Evolutionary conservation across 768 basidiomycete genomes (phyloP).

Genomic region (Termitomyces sp.): DNA sequence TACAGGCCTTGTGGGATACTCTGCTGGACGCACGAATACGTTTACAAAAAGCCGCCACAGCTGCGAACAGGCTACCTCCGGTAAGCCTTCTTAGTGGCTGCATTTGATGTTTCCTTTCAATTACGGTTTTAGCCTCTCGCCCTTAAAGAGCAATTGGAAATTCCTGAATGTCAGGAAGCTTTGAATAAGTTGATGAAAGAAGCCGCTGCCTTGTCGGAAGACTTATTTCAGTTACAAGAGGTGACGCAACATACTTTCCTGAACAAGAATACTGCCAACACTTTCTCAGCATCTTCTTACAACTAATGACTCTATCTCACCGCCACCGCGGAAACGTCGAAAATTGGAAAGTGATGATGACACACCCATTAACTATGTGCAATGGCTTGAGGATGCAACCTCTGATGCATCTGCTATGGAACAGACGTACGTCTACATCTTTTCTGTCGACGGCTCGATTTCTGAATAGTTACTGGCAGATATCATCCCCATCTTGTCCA

Average conservation of each 20-base stretch:
- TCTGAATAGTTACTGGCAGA: conserved; percentile 20
- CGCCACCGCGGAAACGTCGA: conserved; percentile 54
- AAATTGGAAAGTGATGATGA: conserved; percentile 30
- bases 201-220: conserved; percentile 54
- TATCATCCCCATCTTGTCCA: conserved; percentile 66
- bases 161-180: conserved; percentile 36
- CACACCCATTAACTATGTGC: conserved; percentile 21
- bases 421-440: conserved; percentile 35
- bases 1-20: conserved; percentile 79
- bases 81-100: conserved; percentile 31
- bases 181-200: conserved; percentile 54
- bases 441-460: background rate
- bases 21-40: conserved; percentile 89
- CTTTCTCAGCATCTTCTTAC: conserved; percentile 35
- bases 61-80: conserved; percentile 60
- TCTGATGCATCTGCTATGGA: conserved; percentile 41
- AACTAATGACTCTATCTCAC: conserved; percentile 39
- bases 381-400: conserved; percentile 38
- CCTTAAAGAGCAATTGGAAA: conserved; percentile 29
- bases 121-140: conserved; percentile 22
- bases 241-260: conserved; percentile 26
- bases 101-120: background rate
- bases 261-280: background rate
- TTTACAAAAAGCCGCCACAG: conserved; percentile 71
- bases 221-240: conserved; percentile 65